A percentile compares a stretch with the other conserved stretches of the same genome.
Conservation (phyloP, 106 monocot genomes). For the Hemerocallis citrina region DNA sequence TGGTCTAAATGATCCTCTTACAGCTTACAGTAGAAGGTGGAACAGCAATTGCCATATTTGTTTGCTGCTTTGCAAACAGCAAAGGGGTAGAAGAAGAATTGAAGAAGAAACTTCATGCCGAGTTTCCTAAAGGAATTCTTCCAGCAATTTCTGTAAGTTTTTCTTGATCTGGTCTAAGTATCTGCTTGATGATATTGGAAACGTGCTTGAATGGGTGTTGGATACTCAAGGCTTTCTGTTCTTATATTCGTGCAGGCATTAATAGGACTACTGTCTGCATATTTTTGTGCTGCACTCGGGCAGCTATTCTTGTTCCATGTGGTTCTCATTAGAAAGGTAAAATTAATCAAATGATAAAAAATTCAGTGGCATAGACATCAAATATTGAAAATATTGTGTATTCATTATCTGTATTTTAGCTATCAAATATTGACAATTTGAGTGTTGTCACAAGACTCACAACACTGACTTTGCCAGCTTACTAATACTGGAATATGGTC, state of each 20-base stretch:
- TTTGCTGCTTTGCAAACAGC: slow-evolving; percentile 66
- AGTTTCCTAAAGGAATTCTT: slow-evolving; percentile 62
- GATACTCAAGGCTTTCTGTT: neutral
- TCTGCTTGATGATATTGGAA: neutral
- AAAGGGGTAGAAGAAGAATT: slow-evolving; percentile 42
- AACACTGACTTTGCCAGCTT: neutral
- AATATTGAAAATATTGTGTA: too few relatives aligned
- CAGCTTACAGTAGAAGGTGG: slow-evolving; percentile 72
- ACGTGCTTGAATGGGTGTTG: neutral
- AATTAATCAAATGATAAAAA: too few relatives aligned
- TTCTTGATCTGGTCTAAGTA: neutral
- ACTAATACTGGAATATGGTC: neutral
- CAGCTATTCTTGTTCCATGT: slow-evolving; percentile 97
- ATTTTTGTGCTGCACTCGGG: slow-evolving; percentile 63
- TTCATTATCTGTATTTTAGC: too few relatives aligned
- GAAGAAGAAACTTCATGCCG: slow-evolving; percentile 43
- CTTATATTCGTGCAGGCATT: slow-evolving; percentile 36
- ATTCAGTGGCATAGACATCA: too few relatives aligned
- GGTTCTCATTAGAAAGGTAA: slow-evolving; percentile 91
- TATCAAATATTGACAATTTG: too few relatives aligned
- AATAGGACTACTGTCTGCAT: slow-evolving; percentile 50
- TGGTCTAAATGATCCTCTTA: neutral
- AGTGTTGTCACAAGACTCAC: too few relatives aligned
- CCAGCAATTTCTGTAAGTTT: slow-evolving; percentile 57
- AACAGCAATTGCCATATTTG: slow-evolving; percentile 61